Conservation (phyloP, 768 basidiomycete genomes). For the Lanmaoa pseudosensibilis region DNA sequence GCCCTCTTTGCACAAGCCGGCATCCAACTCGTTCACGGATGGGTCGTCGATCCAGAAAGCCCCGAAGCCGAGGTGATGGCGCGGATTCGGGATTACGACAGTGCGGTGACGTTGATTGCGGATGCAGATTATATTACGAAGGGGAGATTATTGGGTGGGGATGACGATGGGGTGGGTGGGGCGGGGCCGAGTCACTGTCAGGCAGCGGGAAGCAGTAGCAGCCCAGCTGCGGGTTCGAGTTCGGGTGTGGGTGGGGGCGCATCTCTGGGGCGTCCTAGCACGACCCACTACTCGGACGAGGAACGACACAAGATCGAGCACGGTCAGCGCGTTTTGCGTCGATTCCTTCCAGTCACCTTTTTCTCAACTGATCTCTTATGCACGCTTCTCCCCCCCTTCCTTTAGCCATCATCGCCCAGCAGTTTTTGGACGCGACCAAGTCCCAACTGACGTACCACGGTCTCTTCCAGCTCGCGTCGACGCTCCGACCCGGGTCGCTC, state of each 20-base stretch:
- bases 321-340: conserved; percentile 43
- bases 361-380: background rate
- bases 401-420: conserved; percentile 63
- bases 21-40: conserved; percentile 84
- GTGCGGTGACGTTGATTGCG: conserved; percentile 69
- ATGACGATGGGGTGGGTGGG: background rate
- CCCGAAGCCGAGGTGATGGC: conserved; percentile 56
- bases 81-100: conserved; percentile 67
- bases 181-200: conserved; percentile 22
- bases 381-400: background rate
- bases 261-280: background rate
- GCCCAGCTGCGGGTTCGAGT: background rate
- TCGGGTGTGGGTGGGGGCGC: conserved; percentile 6
- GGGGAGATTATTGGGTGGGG: conserved; percentile 51
- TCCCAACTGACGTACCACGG: conserved; percentile 90
- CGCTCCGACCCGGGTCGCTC: conserved; percentile 50
- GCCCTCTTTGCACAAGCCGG: conserved; percentile 82
- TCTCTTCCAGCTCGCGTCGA: conserved; percentile 69
- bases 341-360: background rate
- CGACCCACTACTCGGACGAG: conserved; percentile 44
- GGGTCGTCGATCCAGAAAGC: conserved; percentile 52
- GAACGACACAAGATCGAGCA: conserved; percentile 66
- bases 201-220: background rate
- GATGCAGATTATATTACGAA: conserved; percentile 75
- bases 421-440: conserved; percentile 66